Percentiles rank a stretch among this genome's conserved stretches.
Evolutionary conservation across 805 yeast genomes (phyloP).

Genomic region (Candida tibetensis): DNA sequence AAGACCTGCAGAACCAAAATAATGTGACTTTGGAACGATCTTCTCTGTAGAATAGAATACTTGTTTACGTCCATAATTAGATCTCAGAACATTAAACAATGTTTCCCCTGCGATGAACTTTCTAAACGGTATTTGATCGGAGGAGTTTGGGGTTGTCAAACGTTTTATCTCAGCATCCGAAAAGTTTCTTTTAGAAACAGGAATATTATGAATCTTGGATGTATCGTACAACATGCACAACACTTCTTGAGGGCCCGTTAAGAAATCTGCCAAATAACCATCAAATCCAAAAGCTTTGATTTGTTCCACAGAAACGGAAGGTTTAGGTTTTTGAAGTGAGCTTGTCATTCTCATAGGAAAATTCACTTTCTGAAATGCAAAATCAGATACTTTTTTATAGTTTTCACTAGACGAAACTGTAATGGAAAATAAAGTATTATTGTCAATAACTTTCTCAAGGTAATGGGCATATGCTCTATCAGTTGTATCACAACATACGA

Average conservation of each 20-base stretch:
- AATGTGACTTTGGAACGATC: slow-evolving; percentile 23
- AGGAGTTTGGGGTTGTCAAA: slow-evolving; percentile 30
- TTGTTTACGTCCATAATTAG: slow-evolving; percentile 64
- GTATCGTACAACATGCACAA: slow-evolving; percentile 66
- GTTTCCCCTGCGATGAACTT: slow-evolving; percentile 61
- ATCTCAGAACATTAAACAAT: slow-evolving; percentile 49
- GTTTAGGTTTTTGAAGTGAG: slow-evolving; percentile 16
- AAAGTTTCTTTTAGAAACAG: slow-evolving; percentile 54
- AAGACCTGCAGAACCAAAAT: slow-evolving; percentile 33
- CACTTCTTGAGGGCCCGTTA: slow-evolving; percentile 72
- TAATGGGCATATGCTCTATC: slow-evolving; percentile 50
- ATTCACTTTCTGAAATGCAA: slow-evolving; percentile 37
- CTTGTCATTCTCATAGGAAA: slow-evolving; percentile 56
- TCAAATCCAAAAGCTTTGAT: slow-evolving; percentile 65
- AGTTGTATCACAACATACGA: slow-evolving; percentile 56
- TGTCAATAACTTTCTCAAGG: slow-evolving; percentile 56
- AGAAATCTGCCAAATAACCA: slow-evolving; percentile 68
- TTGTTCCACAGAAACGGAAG: slow-evolving; percentile 24
- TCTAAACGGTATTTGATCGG: slow-evolving; percentile 46
- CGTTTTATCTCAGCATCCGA: slow-evolving; percentile 36
- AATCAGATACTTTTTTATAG: slow-evolving; percentile 44
- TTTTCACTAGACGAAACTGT: slow-evolving; percentile 55
- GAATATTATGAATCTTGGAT: slow-evolving; percentile 51
- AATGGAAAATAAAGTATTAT: slow-evolving; percentile 55
- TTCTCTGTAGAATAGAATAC: slow-evolving; percentile 41